These are phyloP conservation scores for Exophiala bonariae DNA, from an alignment of 2,329 filamentous ascomycete species.

Conservation along the genomic window DNA sequence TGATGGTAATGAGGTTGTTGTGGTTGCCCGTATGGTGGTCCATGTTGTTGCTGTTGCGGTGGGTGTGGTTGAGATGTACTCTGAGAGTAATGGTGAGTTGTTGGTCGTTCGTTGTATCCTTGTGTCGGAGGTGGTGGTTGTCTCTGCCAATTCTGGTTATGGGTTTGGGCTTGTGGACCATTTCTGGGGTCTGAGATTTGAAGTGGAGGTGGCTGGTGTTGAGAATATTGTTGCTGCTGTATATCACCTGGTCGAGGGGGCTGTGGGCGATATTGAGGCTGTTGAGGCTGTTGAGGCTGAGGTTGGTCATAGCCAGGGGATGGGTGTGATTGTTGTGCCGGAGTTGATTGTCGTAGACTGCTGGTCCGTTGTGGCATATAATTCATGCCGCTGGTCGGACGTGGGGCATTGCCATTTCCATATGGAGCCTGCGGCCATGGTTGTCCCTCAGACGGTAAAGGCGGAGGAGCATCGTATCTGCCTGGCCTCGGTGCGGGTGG, in stretches of 20 bases:
- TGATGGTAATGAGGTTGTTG: constrained; percentile 23
- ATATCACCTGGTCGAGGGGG: constrained; percentile 17
- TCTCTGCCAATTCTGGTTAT: background rate
- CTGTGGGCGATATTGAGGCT: constrained; percentile 16
- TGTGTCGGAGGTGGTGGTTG: background rate
- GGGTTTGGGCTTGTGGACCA: background rate
- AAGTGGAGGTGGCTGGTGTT: constrained; percentile 13
- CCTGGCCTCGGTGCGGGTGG: constrained; percentile 16
- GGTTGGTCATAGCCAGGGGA: constrained; percentile 1
- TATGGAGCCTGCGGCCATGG: constrained; percentile 19
- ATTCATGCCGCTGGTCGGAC: constrained; percentile 30
- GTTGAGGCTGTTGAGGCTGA: constrained; percentile 18
- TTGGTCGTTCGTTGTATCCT: background rate
- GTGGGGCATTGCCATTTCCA: constrained; percentile 30
- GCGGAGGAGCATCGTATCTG: constrained; percentile 29
- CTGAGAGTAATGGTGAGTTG: background rate
- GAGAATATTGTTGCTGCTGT: constrained; percentile 26
- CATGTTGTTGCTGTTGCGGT: constrained; percentile 24
- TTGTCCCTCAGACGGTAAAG: constrained; percentile 19
- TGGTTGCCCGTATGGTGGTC: constrained; percentile 21
- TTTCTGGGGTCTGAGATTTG: constrained; percentile 5
- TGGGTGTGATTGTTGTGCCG: constrained; percentile 10
- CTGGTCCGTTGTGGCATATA: constrained; percentile 33
- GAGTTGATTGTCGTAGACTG: constrained; percentile 25
- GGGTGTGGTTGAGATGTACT: background rate